A percentile compares a stretch with the other conserved stretches of the same genome.
phyloP scores from a whole-genome alignment of 257 asterid genomes.

The Cynanchum wilfordii region DNA sequence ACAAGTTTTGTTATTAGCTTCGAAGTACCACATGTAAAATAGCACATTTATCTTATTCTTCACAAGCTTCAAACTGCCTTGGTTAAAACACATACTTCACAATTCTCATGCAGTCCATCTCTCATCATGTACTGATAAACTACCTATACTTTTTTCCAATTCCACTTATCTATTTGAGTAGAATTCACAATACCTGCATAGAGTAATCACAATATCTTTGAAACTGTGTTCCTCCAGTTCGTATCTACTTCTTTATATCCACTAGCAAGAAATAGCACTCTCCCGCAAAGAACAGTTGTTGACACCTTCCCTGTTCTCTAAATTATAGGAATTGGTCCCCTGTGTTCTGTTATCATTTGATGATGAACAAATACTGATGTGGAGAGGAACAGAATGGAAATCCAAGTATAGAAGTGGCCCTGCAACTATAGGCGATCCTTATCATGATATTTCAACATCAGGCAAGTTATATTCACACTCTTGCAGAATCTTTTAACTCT shows the following conservation, averaged over 20 bases:
- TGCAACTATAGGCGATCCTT: conserved; percentile 26
- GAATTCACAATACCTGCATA: not conserved
- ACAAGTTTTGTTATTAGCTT: not conserved
- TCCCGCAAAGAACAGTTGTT: not conserved
- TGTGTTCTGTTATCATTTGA: conserved; percentile 86
- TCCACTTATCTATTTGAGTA: not conserved
- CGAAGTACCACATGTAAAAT: not conserved
- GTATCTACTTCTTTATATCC: not conserved
- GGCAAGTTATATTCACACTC: conserved; percentile 32
- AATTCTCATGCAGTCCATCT: not conserved
- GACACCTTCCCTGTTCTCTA: conserved; percentile 14
- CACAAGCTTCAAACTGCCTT: not conserved
- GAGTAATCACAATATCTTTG: not conserved
- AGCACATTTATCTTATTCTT: not conserved
- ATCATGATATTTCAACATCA: conserved; percentile 29
- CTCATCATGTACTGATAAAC: not conserved
- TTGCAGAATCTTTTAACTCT: not conserved
- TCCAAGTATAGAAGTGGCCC: conserved; percentile 42
- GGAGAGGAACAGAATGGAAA: conserved; percentile 96
- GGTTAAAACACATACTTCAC: not conserved
- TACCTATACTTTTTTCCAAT: not conserved
- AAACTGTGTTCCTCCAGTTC: not conserved
- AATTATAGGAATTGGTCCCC: conserved; percentile 81
- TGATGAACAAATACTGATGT: conserved; percentile 79
- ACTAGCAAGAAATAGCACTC: not conserved